These are phyloP conservation scores for Pistacia atlantica DNA, from an alignment of 345 rosid genomes.

Conservation along the genomic window DNA sequence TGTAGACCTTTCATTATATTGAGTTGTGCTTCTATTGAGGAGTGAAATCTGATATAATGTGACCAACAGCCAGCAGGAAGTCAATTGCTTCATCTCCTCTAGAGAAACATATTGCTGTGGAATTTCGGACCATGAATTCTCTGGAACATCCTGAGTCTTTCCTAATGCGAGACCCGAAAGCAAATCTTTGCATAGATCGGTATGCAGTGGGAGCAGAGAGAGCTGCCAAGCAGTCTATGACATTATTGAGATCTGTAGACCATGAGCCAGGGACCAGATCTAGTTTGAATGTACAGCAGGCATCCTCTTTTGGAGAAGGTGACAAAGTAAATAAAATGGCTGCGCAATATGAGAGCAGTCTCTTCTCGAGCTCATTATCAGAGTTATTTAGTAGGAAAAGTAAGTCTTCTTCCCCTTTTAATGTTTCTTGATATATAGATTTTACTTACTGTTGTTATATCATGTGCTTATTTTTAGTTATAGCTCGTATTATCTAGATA, in stretches of 20 bases:
- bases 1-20: neutral
- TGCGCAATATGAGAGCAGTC: slow-evolving; percentile 51
- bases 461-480: neutral
- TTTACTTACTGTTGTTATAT: neutral
- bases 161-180: slow-evolving; percentile 30
- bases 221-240: slow-evolving; percentile 28
- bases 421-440: neutral
- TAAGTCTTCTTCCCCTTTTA: slow-evolving; percentile 28
- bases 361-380: slow-evolving; percentile 66
- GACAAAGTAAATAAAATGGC: slow-evolving; percentile 30
- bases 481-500: neutral
- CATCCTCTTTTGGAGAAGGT: slow-evolving; percentile 27
- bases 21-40: slow-evolving; percentile 20
- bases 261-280: slow-evolving; percentile 24
- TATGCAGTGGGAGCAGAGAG: slow-evolving; percentile 39
- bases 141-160: slow-evolving; percentile 29
- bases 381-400: slow-evolving; percentile 55
- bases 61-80: slow-evolving; percentile 35
- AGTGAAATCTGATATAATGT: slow-evolving; percentile 17
- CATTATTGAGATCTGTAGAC: slow-evolving; percentile 25
- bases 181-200: slow-evolving; percentile 30
- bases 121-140: slow-evolving; percentile 28
- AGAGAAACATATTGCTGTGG: slow-evolving; percentile 32
- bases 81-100: slow-evolving; percentile 24
- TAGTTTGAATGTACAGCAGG: slow-evolving; percentile 25